These are phyloP conservation scores for Scheffersomyces segobiensis DNA, from an alignment of 1,139 yeast genomes.

Conservation along the genomic window DNA sequence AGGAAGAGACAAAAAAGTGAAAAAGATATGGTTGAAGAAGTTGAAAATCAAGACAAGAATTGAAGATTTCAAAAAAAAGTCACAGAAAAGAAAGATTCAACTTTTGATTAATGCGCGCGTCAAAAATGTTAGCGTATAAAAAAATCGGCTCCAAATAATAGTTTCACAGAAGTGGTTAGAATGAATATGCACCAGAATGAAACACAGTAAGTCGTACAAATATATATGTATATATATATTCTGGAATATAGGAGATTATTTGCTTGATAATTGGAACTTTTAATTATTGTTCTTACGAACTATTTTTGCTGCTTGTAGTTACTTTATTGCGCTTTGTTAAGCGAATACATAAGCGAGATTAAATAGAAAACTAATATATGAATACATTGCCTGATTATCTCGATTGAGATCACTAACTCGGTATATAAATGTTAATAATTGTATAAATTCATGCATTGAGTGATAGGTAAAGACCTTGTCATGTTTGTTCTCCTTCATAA, in stretches of 20 bases:
- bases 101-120: not conserved
- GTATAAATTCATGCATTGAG: not conserved
- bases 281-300: not conserved
- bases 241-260: not conserved
- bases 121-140: not conserved
- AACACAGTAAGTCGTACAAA: not conserved
- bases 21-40: not conserved
- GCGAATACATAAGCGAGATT: no score
- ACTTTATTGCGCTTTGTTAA: no score
- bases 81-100: not conserved
- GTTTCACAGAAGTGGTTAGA: not conserved
- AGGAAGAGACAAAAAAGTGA: not conserved
- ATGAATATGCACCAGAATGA: no score
- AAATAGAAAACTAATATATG: not conserved
- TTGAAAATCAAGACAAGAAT: not conserved
- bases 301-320: no score
- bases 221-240: no score
- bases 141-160: not conserved
- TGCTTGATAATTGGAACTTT: not conserved
- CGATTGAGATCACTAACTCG: not conserved
- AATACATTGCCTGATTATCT: not conserved
- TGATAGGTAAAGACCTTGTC: not conserved
- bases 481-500: constrained; percentile 19
- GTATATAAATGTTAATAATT: not conserved
- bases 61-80: not conserved